Evolutionary conservation across 129 eudicot species (phyloP).

Genomic region (Apium graveolens): DNA sequence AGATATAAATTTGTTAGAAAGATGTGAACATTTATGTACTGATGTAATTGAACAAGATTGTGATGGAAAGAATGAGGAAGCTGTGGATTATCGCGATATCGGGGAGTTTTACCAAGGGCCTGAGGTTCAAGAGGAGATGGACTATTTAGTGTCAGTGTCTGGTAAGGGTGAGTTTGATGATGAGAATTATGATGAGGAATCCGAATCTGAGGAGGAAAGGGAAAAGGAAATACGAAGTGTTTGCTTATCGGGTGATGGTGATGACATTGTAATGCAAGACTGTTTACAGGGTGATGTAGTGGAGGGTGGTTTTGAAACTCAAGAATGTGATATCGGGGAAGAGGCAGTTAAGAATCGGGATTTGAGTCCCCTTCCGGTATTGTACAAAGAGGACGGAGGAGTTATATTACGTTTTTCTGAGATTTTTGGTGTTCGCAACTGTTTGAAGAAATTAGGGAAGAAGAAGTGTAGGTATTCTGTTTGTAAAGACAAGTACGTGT

Average conservation of each 20-base stretch:
- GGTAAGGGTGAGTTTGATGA: slow-evolving; percentile 58
- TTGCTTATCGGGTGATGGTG: too few relatives aligned
- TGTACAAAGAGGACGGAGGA: slow-evolving; percentile 69
- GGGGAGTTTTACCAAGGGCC: slow-evolving; percentile 96
- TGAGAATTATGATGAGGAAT: slow-evolving; percentile 78
- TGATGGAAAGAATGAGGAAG: slow-evolving; percentile 84
- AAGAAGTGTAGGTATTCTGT: slow-evolving; percentile 51
- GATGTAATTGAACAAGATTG: slow-evolving; percentile 87
- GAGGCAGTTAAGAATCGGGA: slow-evolving; percentile 30
- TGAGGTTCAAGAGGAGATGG: slow-evolving; percentile 82
- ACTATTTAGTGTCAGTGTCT: slow-evolving; percentile 42
- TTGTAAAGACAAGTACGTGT: slow-evolving; percentile 60
- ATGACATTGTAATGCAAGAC: slow-evolving; percentile 15
- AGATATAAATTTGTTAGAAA: slow-evolving; percentile 62
- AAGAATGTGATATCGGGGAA: too few relatives aligned
- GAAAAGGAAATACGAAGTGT: too few relatives aligned
- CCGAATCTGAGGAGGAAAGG: slow-evolving; percentile 20
- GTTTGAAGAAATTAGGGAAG: slow-evolving; percentile 52
- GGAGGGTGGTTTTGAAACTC: slow-evolving; percentile 19
- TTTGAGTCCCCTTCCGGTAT: slow-evolving; percentile 61
- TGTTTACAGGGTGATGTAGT: slow-evolving; percentile 28
- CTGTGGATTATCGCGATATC: slow-evolving; percentile 89
- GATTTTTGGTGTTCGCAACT: slow-evolving; percentile 70
- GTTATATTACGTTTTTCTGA: slow-evolving; percentile 77
- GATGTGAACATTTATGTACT: slow-evolving; percentile 35